Percentiles rank a stretch among this genome's conserved stretches.
Evolutionary conservation across 2,329 filamentous ascomycete species (phyloP).

Genomic region (Keithomyces neogunnii): DNA sequence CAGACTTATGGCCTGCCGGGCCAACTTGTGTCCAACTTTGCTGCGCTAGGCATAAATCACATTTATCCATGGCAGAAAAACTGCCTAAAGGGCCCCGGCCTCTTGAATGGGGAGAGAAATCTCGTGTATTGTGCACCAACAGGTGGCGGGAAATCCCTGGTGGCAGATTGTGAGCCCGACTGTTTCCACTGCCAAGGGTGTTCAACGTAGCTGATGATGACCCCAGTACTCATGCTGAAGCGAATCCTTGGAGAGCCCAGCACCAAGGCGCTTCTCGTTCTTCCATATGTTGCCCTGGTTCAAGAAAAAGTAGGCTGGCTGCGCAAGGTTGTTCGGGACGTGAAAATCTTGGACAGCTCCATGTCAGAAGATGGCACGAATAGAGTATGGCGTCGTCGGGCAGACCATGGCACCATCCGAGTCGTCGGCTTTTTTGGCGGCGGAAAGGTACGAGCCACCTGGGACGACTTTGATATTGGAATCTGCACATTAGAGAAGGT

Average conservation of each 20-base stretch:
- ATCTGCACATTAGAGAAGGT: slow-evolving; percentile 74
- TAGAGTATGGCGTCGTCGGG: slow-evolving; percentile 43
- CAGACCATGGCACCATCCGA: slow-evolving; percentile 50
- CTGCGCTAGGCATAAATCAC: slow-evolving; percentile 55
- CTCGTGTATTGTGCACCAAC: slow-evolving; percentile 75
- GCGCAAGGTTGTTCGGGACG: slow-evolving; percentile 52
- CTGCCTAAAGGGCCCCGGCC: slow-evolving; percentile 59
- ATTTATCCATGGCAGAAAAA: slow-evolving; percentile 77
- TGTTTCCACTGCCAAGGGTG: neutral
- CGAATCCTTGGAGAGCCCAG: slow-evolving; percentile 54
- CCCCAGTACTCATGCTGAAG: slow-evolving; percentile 61
- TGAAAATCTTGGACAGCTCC: slow-evolving; percentile 16
- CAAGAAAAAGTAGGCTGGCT: slow-evolving; percentile 74
- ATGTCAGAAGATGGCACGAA: slow-evolving; percentile 25
- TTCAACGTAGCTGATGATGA: slow-evolving; percentile 3
- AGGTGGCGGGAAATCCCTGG: slow-evolving; percentile 68
- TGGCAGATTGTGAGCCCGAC: slow-evolving; percentile 46
- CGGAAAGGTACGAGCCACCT: slow-evolving; percentile 56
- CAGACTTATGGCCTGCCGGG: slow-evolving; percentile 53
- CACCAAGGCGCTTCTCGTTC: slow-evolving; percentile 61
- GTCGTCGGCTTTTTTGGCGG: slow-evolving; percentile 71
- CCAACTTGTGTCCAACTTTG: slow-evolving; percentile 55
- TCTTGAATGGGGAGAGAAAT: slow-evolving; percentile 57
- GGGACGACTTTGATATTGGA: slow-evolving; percentile 69
- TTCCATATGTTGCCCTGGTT: slow-evolving; percentile 72